Conservation (phyloP, 2,329 filamentous ascomycete genomes). For the Colletotrichum tropicicola region DNA sequence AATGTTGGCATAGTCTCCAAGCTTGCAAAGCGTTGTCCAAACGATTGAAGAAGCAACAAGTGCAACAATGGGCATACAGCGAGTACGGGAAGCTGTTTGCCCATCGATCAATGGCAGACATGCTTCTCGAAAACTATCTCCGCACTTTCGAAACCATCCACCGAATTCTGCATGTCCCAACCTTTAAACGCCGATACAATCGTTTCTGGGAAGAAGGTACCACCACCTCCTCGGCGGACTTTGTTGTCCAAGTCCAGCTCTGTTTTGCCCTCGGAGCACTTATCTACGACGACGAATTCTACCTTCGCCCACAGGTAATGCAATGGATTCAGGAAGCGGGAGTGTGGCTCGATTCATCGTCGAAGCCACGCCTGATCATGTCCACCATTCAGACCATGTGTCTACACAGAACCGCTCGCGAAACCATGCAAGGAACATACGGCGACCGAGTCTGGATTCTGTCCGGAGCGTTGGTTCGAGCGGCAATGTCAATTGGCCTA, state of each 20-base stretch:
- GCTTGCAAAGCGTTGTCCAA: no score
- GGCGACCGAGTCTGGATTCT: constrained; percentile 39
- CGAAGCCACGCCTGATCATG: constrained; percentile 37
- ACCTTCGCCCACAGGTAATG: constrained; percentile 22
- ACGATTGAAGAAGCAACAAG: no score
- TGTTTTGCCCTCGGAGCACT: constrained; percentile 33
- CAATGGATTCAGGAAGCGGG: constrained; percentile 36
- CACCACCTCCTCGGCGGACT: constrained; percentile 28
- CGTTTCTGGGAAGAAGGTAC: constrained; percentile 24
- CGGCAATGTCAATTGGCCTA: constrained; percentile 42
- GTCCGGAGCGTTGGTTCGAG: constrained; percentile 39
- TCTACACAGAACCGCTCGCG: constrained; percentile 36
- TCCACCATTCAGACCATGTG: constrained; percentile 41
- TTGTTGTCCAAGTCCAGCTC: constrained; percentile 32
- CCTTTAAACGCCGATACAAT: constrained; percentile 46
- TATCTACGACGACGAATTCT: constrained; percentile 33
- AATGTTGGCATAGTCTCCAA: no score
- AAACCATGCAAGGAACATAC: constrained; percentile 32
- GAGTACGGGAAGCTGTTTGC: no score
- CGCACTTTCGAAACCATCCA: constrained; percentile 51
- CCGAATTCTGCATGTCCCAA: constrained; percentile 51
- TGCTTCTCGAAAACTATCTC: constrained; percentile 47
- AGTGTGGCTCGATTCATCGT: constrained; percentile 32
- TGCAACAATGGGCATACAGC: no score
- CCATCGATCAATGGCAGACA: no score